Evolutionary conservation across 2,329 filamentous ascomycete species (phyloP).

Genomic region (Xylariaceae sp.): DNA sequence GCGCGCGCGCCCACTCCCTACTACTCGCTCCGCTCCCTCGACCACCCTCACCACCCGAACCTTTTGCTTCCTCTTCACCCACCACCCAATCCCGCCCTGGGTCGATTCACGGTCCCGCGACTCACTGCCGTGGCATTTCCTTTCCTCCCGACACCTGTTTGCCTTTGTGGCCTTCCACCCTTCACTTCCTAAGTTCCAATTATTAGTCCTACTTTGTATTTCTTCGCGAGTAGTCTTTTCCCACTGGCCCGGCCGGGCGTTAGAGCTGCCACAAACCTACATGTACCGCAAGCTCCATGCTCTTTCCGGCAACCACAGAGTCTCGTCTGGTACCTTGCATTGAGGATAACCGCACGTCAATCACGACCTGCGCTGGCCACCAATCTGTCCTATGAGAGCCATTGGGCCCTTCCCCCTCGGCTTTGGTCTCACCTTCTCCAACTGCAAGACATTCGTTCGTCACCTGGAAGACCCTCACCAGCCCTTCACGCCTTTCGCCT

Average conservation of each 20-base stretch:
- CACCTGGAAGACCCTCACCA: constrained; percentile 9
- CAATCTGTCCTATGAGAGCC: constrained; percentile 9
- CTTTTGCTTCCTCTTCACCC: constrained; percentile 10
- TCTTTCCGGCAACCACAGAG: too few relatives aligned
- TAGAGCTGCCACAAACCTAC: too few relatives aligned
- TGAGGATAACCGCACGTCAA: constrained; percentile 8
- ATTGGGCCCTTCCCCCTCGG: constrained; percentile 2
- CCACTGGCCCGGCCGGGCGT: too few relatives aligned
- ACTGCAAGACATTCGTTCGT: constrained; percentile 25
- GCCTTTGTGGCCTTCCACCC: too few relatives aligned
- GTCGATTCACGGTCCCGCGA: constrained; percentile 19
- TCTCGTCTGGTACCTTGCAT: constrained; percentile 9
- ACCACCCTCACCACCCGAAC: too few relatives aligned
- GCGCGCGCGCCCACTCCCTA: too few relatives aligned
- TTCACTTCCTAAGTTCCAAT: too few relatives aligned
- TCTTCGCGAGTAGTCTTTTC: too few relatives aligned
- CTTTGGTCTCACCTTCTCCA: constrained; percentile 20
- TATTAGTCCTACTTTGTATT: too few relatives aligned
- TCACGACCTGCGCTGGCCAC: constrained; percentile 9
- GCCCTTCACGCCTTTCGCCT: background rate
- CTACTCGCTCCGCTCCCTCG: too few relatives aligned
- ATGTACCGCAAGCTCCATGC: too few relatives aligned
- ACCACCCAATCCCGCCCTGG: constrained; percentile 13
- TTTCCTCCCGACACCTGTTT: too few relatives aligned
- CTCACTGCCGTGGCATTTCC: constrained; percentile 18